Base-by-base conservation (phyloP, 768 basidiomycete genomes). In the Pleurotus eryngii region DNA sequence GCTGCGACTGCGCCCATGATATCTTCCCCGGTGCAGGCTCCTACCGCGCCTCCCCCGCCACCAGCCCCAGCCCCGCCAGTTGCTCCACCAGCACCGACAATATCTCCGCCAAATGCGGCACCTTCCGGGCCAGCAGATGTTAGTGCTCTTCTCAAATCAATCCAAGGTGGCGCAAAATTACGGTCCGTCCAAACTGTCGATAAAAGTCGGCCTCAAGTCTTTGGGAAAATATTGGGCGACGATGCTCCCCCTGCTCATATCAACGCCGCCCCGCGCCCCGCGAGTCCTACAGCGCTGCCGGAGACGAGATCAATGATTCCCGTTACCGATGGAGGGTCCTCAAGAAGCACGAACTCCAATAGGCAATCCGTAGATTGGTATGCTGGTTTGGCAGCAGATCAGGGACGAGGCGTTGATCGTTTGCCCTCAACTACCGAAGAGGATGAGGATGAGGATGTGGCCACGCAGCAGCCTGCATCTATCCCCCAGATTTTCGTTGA, bases 341-440 rank as follows among this genome's bases (percentile, higher is more conserved):
- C 51, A 11, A 15, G n/a, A 11, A 12, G 37, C 12, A 67, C 61
- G 47, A 65, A 78, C 35, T 79, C 72, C 55, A 82, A 88, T 64
- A 77, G 86, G 58, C 89, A 94, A 69, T 89, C 87, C 5, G 88
- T 96, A 3, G 95, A 93, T 64, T 98, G 95, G 95, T 94, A 92
- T 67, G 82, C 86, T 50, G 89, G 87, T 30, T 78, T 96, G 11
- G 94, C 95, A 11, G 89, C 88, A 39, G 87, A 96, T 73, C 74
- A 74, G 38, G 80, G 77, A 37, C 65, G 62, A 18, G 66, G 65
- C 46, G 64, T 74, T 27, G 74, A 71, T 53, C 73, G 68, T 47
- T 67, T 87, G 62, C 80, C 85, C 37, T 70, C 81, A 22, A 86
- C 80, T 40, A 69, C 60, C 5, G 85, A 86, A 58, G 90, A 87